A percentile compares a stretch with the other conserved stretches of the same genome.
Evolutionary conservation across 192 early-diverging fungal genomes (phyloP).

Genomic region (Coemansia sp.): DNA sequence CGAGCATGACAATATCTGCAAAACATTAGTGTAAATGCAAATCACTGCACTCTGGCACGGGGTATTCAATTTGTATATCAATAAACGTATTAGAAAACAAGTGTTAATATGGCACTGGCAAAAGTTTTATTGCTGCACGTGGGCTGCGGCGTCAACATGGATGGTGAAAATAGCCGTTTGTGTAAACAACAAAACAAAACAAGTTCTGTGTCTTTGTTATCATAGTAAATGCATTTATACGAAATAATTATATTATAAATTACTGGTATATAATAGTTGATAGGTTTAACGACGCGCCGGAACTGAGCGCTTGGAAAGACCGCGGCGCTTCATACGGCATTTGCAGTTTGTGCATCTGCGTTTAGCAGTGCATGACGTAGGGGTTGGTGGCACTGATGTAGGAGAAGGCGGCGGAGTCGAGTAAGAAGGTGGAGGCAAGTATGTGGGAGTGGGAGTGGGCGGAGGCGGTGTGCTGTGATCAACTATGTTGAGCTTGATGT

Average conservation of each 20-base stretch:
- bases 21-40: background rate
- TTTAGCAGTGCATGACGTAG: background rate
- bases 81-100: background rate
- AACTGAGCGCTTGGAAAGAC: background rate
- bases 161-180: background rate
- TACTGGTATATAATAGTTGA: background rate
- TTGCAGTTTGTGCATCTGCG: conserved; percentile 9
- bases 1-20: background rate
- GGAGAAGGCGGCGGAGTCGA: background rate
- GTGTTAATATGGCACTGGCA: background rate
- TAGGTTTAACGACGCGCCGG: background rate
- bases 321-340: conserved; percentile 11
- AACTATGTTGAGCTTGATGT: conserved; percentile 43
- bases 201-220: background rate
- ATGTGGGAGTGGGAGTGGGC: background rate
- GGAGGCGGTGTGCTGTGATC: conserved; percentile 1
- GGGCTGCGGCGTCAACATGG: too few species aligned
- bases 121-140: background rate
- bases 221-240: background rate
- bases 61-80: background rate
- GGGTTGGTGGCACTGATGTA: background rate
- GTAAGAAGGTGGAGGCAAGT: background rate
- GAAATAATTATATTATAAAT: background rate
- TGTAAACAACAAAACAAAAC: background rate
- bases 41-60: background rate